These are phyloP conservation scores for Xenosphaeropsis pyriputrescens DNA, from an alignment of 2,329 filamentous ascomycete genomes.

Conservation along the genomic window DNA sequence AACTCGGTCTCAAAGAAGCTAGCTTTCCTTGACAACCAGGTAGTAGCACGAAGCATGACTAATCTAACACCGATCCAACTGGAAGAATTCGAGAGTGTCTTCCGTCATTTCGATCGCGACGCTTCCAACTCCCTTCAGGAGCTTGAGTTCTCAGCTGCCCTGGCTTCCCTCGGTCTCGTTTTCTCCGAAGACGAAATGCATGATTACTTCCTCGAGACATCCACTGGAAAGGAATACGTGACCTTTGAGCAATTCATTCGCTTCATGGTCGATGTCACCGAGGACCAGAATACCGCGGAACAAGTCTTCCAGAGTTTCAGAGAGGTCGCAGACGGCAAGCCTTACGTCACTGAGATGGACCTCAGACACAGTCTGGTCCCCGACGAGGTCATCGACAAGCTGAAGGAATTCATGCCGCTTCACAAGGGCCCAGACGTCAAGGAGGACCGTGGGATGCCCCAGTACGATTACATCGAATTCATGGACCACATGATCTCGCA, in stretches of 20 bases:
- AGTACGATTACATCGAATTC: slow-evolving; percentile 94
- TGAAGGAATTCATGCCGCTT: slow-evolving; percentile 72
- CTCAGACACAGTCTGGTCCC: slow-evolving; percentile 88
- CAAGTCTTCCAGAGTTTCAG: slow-evolving; percentile 97
- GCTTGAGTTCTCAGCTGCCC: slow-evolving; percentile 86
- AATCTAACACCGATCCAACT: slow-evolving; percentile 96
- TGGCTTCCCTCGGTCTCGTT: slow-evolving; percentile 88
- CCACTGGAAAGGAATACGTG: slow-evolving; percentile 62
- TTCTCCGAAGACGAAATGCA: slow-evolving; percentile 99
- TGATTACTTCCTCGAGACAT: slow-evolving; percentile 81
- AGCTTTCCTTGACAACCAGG: slow-evolving; percentile 93
- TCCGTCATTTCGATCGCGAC: slow-evolving; percentile 94
- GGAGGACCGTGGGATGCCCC: slow-evolving; percentile 68
- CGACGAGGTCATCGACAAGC: slow-evolving; percentile 90
- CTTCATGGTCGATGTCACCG: slow-evolving; percentile 98
- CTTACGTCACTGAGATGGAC: slow-evolving; percentile 96
- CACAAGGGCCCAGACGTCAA: slow-evolving; percentile 78
- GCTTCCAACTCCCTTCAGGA: slow-evolving; percentile 81
- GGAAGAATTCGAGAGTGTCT: slow-evolving; percentile 96
- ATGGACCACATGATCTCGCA: slow-evolving; percentile 70
- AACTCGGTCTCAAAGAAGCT: slow-evolving; percentile 92
- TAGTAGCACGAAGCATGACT: slow-evolving; percentile 96
- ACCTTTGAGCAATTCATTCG: slow-evolving; percentile 98
- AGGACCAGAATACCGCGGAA: slow-evolving; percentile 96
- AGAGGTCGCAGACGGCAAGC: slow-evolving; percentile 96